Base-by-base conservation (phyloP, 2,329 filamentous ascomycete species). In the Macrophomina pseudophaseolina region DNA sequence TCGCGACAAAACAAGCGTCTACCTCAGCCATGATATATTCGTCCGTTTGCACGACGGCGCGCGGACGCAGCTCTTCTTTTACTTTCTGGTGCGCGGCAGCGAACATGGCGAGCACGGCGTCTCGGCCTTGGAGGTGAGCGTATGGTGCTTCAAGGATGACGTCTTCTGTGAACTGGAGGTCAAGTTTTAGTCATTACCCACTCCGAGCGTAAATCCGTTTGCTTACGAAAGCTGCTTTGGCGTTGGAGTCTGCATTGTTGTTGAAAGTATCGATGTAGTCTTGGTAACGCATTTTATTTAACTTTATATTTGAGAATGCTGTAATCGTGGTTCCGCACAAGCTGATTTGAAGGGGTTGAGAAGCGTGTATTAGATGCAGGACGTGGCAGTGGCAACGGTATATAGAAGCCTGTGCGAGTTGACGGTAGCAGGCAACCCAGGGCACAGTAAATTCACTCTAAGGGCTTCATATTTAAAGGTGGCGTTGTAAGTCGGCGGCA, bases 261-360 rank as follows among this genome's bases (percentile, higher is more conserved):
- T 56, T 56, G 52, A 56, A 56, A 18, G 52, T 33, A 9, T 40
- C 52, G 33, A 56, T 56, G 18, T 56, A 56, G 52, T 40, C 52
- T 56, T 56, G 33, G n/a, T 56, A 40, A n/a, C 35, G 16, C 52
- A 56, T 56, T 30, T 51, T 48, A 23, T 30, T 51, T 38, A 7
- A 38, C 35, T 38, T 38, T 38, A 8, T 38, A 38, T 38, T 8
- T 14, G 23, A 23, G 23, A 23, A 23, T 23, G 23, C 23, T 23
- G 23, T 23, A 23, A 23, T 3, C 23, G 23, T 23, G 23, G 1
- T 23, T 23, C 23, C 23, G 23, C 23, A 3, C 23, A 23, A n/a
- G n/a, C n/a, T n/a, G n/a, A 23, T 23, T 23, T 23, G 23, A 23
- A 23, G 23, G 23, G 23, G 23, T 23, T 23, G 23, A 23, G 23